Percentiles rank a stretch among this genome's conserved stretches.
These are phyloP conservation scores for Francoa sonchifolia DNA, from an alignment of 441 rosid genomes.

Conservation along the genomic window DNA sequence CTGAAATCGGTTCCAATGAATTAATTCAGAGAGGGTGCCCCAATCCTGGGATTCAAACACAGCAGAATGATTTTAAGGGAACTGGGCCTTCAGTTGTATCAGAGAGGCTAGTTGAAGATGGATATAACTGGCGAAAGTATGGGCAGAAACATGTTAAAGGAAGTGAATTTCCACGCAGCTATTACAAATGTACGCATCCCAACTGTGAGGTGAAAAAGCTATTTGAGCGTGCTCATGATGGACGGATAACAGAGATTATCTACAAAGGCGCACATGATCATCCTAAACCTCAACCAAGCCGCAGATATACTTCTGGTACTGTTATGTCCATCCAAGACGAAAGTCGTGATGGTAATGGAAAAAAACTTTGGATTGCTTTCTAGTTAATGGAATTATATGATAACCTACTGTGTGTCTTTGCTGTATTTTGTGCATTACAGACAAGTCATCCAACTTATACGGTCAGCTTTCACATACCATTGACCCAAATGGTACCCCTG, in stretches of 20 bases:
- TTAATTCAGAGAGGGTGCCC: conserved; percentile 32
- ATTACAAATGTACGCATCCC: conserved; percentile 95
- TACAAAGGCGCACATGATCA: conserved; percentile 92
- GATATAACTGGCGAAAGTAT: conserved; percentile 93
- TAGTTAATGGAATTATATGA: no score
- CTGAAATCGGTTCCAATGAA: conserved; percentile 53
- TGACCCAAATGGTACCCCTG: conserved; percentile 42
- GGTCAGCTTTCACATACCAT: conserved; percentile 31
- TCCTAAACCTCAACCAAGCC: conserved; percentile 85
- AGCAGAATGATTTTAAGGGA: conserved; percentile 51
- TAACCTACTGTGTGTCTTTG: conserved; percentile 10
- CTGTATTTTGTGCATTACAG: conserved; percentile 28
- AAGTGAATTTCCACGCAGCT: conserved; percentile 90
- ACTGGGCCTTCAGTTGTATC: conserved; percentile 21
- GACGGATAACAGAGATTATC: conserved; percentile 72
- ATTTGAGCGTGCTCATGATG: conserved; percentile 81
- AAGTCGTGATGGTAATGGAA: conserved; percentile 51
- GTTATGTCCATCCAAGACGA: conserved; percentile 55
- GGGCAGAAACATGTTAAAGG: conserved; percentile 96
- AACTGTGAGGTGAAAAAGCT: conserved; percentile 88
- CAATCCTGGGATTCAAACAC: conserved; percentile 24
- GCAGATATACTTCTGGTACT: conserved; percentile 49
- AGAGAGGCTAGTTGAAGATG: conserved; percentile 53
- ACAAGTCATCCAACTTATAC: no score
- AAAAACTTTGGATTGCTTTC: no score